phyloP scores from a whole-genome alignment of 495 filamentous ascomycete species.

The Podospora pseudocomata region DNA sequence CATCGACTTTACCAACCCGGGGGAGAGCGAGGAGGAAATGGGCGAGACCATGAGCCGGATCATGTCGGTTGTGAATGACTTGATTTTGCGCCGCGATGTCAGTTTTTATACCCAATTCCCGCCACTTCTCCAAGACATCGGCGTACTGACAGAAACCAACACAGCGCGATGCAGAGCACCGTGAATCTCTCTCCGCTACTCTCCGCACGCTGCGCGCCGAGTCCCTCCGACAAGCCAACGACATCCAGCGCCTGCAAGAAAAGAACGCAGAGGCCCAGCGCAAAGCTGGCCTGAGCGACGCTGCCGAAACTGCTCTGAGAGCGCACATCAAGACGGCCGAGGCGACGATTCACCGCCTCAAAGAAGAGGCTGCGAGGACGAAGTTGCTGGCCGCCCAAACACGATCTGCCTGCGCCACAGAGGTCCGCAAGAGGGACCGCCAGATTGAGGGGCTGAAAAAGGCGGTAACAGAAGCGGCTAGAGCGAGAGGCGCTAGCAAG shows the following conservation, averaged over 20 bases:
- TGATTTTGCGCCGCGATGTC: slow-evolving; percentile 80
- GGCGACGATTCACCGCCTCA: slow-evolving; percentile 60
- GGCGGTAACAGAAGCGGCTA: slow-evolving; percentile 55
- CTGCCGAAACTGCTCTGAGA: slow-evolving; percentile 66
- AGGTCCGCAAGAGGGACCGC: slow-evolving; percentile 85
- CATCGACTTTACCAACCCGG: slow-evolving; percentile 81
- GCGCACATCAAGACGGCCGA: slow-evolving; percentile 69
- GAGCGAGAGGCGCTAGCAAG: slow-evolving; percentile 46
- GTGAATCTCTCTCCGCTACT: slow-evolving; percentile 73
- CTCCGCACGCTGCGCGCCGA: slow-evolving; percentile 69
- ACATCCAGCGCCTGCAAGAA: slow-evolving; percentile 57
- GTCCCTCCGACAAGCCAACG: slow-evolving; percentile 64
- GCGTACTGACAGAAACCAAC: slow-evolving; percentile 17
- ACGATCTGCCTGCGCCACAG: slow-evolving; percentile 81
- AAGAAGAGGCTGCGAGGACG: slow-evolving; percentile 74
- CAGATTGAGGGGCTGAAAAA: slow-evolving; percentile 85
- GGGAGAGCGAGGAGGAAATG: slow-evolving; percentile 58
- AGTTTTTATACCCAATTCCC: slow-evolving; percentile 27
- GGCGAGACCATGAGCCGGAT: slow-evolving; percentile 75
- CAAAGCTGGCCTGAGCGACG: slow-evolving; percentile 68
- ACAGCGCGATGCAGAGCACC: slow-evolving; percentile 83
- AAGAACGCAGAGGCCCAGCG: slow-evolving; percentile 69
- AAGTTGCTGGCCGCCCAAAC: slow-evolving; percentile 78
- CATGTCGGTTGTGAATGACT: slow-evolving; percentile 89
- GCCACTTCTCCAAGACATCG: neutral